Evolutionary conservation across 805 yeast genomes (phyloP).

Genomic region (Candida maris): DNA sequence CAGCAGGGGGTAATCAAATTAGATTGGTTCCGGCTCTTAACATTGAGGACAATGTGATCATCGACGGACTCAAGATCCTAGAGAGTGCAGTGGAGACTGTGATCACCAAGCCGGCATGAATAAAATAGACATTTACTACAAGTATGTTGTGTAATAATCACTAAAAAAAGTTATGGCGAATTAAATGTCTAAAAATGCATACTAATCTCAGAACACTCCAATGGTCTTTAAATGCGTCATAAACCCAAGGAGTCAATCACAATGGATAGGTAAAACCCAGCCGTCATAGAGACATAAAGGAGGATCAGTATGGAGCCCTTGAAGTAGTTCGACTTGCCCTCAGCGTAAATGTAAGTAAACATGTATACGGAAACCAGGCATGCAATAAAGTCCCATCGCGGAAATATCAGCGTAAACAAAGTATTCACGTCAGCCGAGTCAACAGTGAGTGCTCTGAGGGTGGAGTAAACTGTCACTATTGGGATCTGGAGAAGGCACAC

Average conservation of each 20-base stretch:
- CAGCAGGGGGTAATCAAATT: conserved; percentile 89
- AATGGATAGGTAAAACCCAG: conserved; percentile 74
- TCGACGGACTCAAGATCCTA: conserved; percentile 69
- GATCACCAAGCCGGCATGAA: too few species aligned
- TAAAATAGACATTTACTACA: conserved; percentile 24
- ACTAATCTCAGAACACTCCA: too few species aligned
- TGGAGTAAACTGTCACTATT: conserved; percentile 75
- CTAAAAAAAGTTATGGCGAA: too few species aligned
- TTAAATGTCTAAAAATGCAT: too few species aligned
- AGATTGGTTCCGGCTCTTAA: conserved; percentile 92
- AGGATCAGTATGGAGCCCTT: conserved; percentile 87
- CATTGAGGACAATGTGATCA: conserved; percentile 64
- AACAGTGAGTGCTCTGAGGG: conserved; percentile 39
- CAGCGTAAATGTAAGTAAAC: conserved; percentile 92
- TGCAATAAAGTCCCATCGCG: conserved; percentile 92
- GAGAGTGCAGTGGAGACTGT: conserved; percentile 53
- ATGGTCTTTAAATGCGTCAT: too few species aligned
- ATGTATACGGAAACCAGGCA: conserved; percentile 79
- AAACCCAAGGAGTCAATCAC: conserved; percentile 31
- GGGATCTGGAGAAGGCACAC: conserved; percentile 94
- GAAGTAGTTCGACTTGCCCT: conserved; percentile 94
- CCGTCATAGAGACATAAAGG: conserved; percentile 66
- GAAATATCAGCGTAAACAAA: conserved; percentile 82
- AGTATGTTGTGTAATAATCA: not conserved
- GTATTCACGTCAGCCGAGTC: conserved; percentile 31